A percentile compares a stretch with the other conserved stretches of the same genome.
phyloP scores from a whole-genome alignment of 768 basidiomycete genomes.

The Xanthoconium purpureum region DNA sequence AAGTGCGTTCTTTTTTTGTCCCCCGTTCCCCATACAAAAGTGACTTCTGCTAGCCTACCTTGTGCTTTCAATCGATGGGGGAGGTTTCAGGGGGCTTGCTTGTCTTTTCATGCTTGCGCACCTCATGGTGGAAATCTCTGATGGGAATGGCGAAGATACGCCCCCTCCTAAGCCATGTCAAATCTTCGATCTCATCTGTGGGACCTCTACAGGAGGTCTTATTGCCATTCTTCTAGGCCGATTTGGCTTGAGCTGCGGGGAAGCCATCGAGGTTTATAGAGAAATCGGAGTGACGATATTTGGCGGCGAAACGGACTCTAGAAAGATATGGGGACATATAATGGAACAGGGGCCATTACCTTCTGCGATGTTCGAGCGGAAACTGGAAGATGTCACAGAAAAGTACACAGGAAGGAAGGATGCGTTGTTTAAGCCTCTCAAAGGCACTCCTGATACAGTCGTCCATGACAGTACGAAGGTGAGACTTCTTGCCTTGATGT shows the following conservation, averaged over 20 bases:
- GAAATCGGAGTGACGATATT: background rate
- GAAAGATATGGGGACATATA: background rate
- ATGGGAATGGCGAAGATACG: background rate
- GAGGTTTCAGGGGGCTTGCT: background rate
- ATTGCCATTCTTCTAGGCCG: background rate
- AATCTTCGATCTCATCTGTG: background rate
- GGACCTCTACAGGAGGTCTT: background rate
- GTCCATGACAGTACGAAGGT: background rate
- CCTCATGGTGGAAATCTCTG: background rate
- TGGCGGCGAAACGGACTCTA: background rate
- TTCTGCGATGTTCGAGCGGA: background rate
- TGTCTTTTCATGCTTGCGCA: background rate
- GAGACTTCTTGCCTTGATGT: background rate
- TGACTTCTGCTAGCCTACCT: background rate
- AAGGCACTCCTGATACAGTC: background rate
- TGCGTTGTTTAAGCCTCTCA: background rate
- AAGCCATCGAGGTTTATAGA: background rate
- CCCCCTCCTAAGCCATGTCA: background rate
- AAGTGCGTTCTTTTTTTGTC: background rate
- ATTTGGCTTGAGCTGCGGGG: background rate
- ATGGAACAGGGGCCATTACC: background rate
- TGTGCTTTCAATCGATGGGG: background rate
- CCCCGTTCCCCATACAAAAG: background rate
- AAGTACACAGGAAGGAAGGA: background rate
- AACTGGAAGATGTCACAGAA: background rate